Base-by-base conservation (phyloP, 1,284 basidiomycete species). In the Rhodotorula sp. region DNA sequence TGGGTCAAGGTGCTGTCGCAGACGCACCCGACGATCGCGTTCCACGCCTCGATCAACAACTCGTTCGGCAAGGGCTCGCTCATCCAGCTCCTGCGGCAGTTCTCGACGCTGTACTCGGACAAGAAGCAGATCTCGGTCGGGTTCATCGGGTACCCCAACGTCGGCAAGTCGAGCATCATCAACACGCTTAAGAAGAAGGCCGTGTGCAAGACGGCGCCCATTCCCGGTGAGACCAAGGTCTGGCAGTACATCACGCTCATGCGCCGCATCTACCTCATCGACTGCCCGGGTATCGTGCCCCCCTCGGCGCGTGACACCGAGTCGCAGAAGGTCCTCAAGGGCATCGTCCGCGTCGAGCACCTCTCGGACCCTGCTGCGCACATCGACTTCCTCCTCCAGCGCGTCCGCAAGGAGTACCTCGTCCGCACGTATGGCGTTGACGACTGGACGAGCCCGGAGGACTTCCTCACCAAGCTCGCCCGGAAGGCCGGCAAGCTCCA, bases 171-270 rank as follows among this genome's bases (percentile, higher is more conserved):
- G 74, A 91, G 89, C 79, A 93, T 99, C 77, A 99, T 99, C 85
- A 99, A 99, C 84, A 98, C 97, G 55, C 87, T 99, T 75, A 99
- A 99, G 86, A 94, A 92, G 83, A 91, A 93, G 82, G 97, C 97
- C 83, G 96, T 98, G 75, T 99, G 97, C 86, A 90, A 88, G 41
- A 95, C 98, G 64, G 97, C 97, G 27, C 96, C 97, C 21, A 89
- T 99, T 41, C 97, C 97, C 15, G 96, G 96, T 78, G 96, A 99
- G 86, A 99, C 97, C 65, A 99, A 99, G 84, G 91, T 99, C 76
- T 99, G 97, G 97, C 96, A 99, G 87, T 99, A 99, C 84, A 97
- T 99, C 83, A 93, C 94, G 37, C 85, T 99, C 64, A 98, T 96
- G 79, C 88, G 91, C 72, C 88, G 92, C 73, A 99, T 99, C 82